Percentiles rank a stretch among this genome's conserved stretches.
These are phyloP conservation scores for Claviceps sp. DNA, from an alignment of 2,329 filamentous ascomycete genomes.

Conservation along the genomic window DNA sequence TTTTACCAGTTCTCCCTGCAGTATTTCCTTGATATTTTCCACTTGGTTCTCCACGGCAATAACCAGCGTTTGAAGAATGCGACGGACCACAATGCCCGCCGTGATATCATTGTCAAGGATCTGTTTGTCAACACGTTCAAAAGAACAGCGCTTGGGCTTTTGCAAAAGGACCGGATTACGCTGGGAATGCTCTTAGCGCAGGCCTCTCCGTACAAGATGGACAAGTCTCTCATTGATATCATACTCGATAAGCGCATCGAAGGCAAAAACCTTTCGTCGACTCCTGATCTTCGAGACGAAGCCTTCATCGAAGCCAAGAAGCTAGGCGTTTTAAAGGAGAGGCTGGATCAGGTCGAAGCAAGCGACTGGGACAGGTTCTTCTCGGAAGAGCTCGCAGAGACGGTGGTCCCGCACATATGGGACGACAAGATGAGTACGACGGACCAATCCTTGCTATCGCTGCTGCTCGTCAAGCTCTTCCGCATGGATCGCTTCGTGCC, in stretches of 20 bases:
- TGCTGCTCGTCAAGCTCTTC: slow-evolving; percentile 87
- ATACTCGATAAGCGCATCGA: slow-evolving; percentile 68
- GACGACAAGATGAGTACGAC: slow-evolving; percentile 46
- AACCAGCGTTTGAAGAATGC: slow-evolving; percentile 51
- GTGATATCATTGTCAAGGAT: slow-evolving; percentile 82
- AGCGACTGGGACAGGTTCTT: slow-evolving; percentile 73
- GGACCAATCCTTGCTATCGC: slow-evolving; percentile 67
- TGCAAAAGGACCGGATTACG: slow-evolving; percentile 90
- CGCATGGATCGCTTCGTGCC: slow-evolving; percentile 92
- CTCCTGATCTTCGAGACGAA: slow-evolving; percentile 49
- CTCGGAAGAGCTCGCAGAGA: slow-evolving; percentile 73
- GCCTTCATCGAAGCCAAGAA: slow-evolving; percentile 55
- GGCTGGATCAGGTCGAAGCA: slow-evolving; percentile 47
- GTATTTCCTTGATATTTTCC: slow-evolving; percentile 97
- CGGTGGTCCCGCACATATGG: slow-evolving; percentile 67
- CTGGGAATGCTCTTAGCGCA: slow-evolving; percentile 91
- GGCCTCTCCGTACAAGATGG: slow-evolving; percentile 91
- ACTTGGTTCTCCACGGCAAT: slow-evolving; percentile 74
- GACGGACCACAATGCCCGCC: slow-evolving; percentile 63
- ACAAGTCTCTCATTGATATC: slow-evolving; percentile 74
- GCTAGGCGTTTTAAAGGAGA: slow-evolving; percentile 59
- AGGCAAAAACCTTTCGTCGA: slow-evolving; percentile 66
- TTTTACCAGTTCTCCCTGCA: slow-evolving; percentile 99
- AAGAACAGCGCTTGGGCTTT: slow-evolving; percentile 79
- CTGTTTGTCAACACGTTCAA: slow-evolving; percentile 87